phyloP scores from a whole-genome alignment of 768 basidiomycete genomes.

The Mrakia frigida region DNA sequence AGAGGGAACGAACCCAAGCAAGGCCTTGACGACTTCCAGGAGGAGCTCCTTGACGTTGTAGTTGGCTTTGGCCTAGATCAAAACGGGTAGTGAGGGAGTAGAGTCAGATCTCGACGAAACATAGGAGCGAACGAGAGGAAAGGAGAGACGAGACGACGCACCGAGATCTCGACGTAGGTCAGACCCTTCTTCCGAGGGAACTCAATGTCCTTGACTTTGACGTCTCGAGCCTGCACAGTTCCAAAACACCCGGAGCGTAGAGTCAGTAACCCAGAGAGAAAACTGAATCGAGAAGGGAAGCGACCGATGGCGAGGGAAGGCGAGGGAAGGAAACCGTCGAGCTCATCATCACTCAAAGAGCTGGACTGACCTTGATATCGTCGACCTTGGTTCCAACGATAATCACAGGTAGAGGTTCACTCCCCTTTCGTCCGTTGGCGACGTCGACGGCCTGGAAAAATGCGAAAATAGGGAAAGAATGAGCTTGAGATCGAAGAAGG shows the following conservation, averaged over 20 bases:
- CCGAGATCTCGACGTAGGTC: constrained; percentile 35
- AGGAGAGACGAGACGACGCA: not conserved
- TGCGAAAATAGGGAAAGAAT: not conserved
- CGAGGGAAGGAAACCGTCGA: not conserved
- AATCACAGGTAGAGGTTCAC: constrained; percentile 32
- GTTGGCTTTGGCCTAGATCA: constrained; percentile 31
- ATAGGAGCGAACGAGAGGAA: not conserved
- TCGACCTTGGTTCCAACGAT: constrained; percentile 38
- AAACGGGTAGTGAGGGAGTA: not conserved
- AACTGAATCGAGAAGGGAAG: not conserved
- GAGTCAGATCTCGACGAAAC: not conserved
- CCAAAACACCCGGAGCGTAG: not conserved
- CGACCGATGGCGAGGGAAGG: not conserved
- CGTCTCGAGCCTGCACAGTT: constrained; percentile 32
- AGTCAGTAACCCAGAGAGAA: not conserved
- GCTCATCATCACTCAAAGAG: not conserved
- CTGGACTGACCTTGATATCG: constrained; percentile 32
- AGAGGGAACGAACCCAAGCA: constrained; percentile 31
- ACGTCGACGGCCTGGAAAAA: constrained; percentile 9
- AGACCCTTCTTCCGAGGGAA: constrained; percentile 34
- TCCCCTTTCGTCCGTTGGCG: constrained; percentile 35
- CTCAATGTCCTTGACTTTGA: constrained; percentile 35
- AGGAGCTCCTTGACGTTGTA: constrained; percentile 35
- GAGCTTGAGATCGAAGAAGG: not conserved
- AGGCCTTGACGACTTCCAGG: constrained; percentile 30